These are phyloP conservation scores for Trichoderma sp. DNA, from an alignment of 2,329 filamentous ascomycete species.

Conservation along the genomic window DNA sequence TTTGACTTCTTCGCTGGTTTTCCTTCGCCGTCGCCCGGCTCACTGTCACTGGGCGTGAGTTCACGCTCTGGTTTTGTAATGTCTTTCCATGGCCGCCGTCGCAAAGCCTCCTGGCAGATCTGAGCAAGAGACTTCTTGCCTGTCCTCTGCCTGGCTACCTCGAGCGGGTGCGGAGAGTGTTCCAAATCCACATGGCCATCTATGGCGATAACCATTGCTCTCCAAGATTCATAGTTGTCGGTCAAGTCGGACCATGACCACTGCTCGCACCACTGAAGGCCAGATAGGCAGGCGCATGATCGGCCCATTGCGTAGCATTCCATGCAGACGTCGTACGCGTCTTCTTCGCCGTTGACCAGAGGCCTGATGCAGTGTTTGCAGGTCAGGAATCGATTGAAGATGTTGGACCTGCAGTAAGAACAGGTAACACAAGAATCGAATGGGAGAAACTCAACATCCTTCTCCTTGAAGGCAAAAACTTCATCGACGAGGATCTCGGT, in stretches of 20 bases:
- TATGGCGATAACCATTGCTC: slow-evolving; percentile 73
- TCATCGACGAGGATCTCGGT: slow-evolving; percentile 81
- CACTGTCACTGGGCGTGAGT: slow-evolving; percentile 53
- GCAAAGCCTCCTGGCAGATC: slow-evolving; percentile 89
- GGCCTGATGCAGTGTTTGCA: slow-evolving; percentile 79
- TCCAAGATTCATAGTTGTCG: slow-evolving; percentile 80
- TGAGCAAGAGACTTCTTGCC: slow-evolving; percentile 83
- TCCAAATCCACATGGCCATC: slow-evolving; percentile 67
- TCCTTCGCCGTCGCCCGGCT: slow-evolving; percentile 64
- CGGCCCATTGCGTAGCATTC: slow-evolving; percentile 98
- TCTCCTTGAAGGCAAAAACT: slow-evolving; percentile 75
- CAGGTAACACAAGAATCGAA: slow-evolving; percentile 94
- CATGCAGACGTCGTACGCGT: slow-evolving; percentile 96
- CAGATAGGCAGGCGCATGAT: slow-evolving; percentile 85
- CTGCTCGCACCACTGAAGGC: slow-evolving; percentile 88
- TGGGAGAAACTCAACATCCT: slow-evolving; percentile 70
- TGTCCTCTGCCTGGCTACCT: slow-evolving; percentile 66
- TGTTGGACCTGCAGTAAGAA: slow-evolving; percentile 92
- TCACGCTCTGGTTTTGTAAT: slow-evolving; percentile 63
- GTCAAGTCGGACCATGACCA: slow-evolving; percentile 81
- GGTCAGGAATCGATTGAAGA: slow-evolving; percentile 95
- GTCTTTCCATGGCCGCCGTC: slow-evolving; percentile 78
- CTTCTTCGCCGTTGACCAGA: slow-evolving; percentile 67
- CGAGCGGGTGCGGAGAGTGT: slow-evolving; percentile 69
- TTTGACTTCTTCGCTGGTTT: slow-evolving; percentile 63